phyloP scores from a whole-genome alignment of 345 rosid species.

The Populus alba region DNA sequence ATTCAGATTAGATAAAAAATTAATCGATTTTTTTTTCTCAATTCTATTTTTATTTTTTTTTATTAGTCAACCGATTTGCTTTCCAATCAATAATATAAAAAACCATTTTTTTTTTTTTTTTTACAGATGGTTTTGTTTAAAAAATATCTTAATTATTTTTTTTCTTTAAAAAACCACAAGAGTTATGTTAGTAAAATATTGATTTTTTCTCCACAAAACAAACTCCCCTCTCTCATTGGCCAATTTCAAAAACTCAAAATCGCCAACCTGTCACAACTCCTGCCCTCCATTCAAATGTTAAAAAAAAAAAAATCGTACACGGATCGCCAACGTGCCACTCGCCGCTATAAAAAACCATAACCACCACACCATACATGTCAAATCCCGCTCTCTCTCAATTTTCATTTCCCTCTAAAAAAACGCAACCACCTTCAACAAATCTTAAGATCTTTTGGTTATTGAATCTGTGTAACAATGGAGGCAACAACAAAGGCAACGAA shows the following conservation, averaged over 20 bases:
- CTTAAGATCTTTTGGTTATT: background rate
- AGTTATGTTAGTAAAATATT: too few species aligned
- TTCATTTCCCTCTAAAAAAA: background rate
- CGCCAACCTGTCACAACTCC: constrained; percentile 24
- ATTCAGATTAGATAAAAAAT: too few species aligned
- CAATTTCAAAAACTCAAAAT: background rate
- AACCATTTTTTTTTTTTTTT: too few species aligned
- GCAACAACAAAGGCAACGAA: constrained; percentile 9
- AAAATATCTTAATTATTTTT: too few species aligned
- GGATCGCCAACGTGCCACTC: constrained; percentile 4
- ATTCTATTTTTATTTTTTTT: too few species aligned
- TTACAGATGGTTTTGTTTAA: too few species aligned
- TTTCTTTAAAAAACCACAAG: too few species aligned
- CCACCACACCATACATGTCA: background rate
- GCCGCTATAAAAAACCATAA: background rate
- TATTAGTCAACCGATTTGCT: too few species aligned
- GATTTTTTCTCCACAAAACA: too few species aligned
- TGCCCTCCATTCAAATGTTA: background rate
- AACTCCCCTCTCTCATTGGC: background rate
- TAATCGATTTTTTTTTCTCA: too few species aligned
- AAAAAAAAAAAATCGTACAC: background rate
- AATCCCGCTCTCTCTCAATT: background rate
- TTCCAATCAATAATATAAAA: too few species aligned
- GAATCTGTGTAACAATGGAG: background rate
- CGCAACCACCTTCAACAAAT: background rate